Base-by-base conservation (phyloP, 352 stramenopile genomes). In the Pilasporangium apinafurcum region DNA sequence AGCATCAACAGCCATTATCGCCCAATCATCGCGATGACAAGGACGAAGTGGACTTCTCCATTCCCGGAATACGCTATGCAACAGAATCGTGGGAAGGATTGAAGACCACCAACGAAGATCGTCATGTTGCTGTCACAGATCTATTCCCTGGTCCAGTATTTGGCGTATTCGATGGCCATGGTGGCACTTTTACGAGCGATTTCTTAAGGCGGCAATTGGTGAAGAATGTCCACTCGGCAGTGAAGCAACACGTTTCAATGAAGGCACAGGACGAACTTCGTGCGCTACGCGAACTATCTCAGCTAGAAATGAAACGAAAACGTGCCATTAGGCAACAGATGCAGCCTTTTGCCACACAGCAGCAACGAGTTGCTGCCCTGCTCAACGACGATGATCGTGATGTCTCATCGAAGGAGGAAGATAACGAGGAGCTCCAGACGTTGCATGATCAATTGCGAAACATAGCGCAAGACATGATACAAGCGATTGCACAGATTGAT, bases 61-160 rank as follows among this genome's bases (percentile, higher is more conserved):
- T 77, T 38, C 39, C 42, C 35, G 54, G 41, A 16, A 39, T 86
- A n/a, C 54, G 57, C 12, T 78, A 73, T 29, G 73, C 62, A 33
- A 74, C 68, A 5, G 68, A 79, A 34, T 80, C 65, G 0, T 81
- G 68, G 70, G 41, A 65, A 29, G 71, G 65, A 0, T 56, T 71
- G 42, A 84, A 84, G 36, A 44, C 53, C 1, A 71, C 37, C 16
- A 88, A 86, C 43, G 69, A 88, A 60, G 76, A 88, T 35, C 69
- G 75, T 18, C 47, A 69, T 18, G 43, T 76, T 4, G 36, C 17
- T 5, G 59, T 34, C 6, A 8, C 50, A 12, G 44, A 63, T 9
- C 38, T 44, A 4, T 77, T 85, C 26, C 71, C 68, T 14, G 76
- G 72, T 0, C 57, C 65, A 2, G 62, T 73, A 8, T 77, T 86